Base-by-base conservation (phyloP, 2,329 filamentous ascomycete species). In the Aphanocladium album region DNA sequence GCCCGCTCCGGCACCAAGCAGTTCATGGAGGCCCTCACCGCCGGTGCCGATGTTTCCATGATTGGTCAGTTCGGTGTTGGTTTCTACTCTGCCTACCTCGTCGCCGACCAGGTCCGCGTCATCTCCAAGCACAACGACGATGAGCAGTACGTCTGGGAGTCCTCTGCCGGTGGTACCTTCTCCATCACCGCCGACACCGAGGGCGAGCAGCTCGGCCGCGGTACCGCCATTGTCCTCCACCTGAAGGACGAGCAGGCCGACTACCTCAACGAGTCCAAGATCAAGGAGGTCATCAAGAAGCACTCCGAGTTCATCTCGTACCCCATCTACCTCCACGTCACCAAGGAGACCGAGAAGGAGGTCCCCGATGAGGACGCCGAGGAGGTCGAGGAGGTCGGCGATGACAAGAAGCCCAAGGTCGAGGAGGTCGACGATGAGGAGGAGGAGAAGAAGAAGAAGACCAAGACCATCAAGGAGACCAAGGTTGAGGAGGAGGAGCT, bases 251-350 rank as follows among this genome's bases (percentile, higher is more conserved):
- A 99, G 87, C 95, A 99, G 86, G 84, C 83, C 67, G 95, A 98
- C 79, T 99, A 96, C 88, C 85, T 98, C 69, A 96, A 98, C 80
- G 95, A 99, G 89, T 85, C 85, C 85, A 95, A 93, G 86, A 89
- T 99, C 85, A 99, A 99, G 90, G 95, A 99, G 86, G 93, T 99
- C 68, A 93, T 99, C 85, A 98, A 98, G 92, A 99, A 99, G 91
- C 95, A 99, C 90, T 98, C 95, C 76, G 95, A 99, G 84, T 99
- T 99, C 87, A 99, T 99, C 84, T 98, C 95, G 56, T 99, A 99
- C 87, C 95, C 95, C 75, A 99, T 99, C 89, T 99, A 97, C 87
- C 93, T 99, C 69, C 95, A 99, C 83, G 93, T 99, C 74, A 81
- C 90, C 78, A 99, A 99, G 90, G 95, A 99, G 90, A 93, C 89